These are phyloP conservation scores for Lolium rigidum DNA, from an alignment of 176 grass and related monocot genomes.

Conservation along the genomic window DNA sequence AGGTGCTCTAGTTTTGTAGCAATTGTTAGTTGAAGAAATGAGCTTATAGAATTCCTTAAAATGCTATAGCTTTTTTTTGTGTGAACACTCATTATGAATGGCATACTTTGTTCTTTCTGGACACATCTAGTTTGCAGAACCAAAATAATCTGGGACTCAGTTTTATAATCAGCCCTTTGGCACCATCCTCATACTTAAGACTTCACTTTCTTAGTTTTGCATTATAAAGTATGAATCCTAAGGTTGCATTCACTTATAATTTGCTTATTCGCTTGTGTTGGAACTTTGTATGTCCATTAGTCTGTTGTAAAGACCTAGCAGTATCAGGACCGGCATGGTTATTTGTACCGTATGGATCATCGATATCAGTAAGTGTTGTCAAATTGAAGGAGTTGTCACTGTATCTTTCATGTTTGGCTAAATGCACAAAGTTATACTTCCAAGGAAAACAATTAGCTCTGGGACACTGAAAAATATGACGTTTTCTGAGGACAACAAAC, in stretches of 20 bases:
- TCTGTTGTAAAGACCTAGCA: slow-evolving; percentile 23
- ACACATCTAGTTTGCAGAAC: slow-evolving; percentile 2
- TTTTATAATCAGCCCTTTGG: not conserved
- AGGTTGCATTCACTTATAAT: not conserved
- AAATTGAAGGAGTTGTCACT: not conserved
- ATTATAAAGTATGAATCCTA: slow-evolving; percentile 10
- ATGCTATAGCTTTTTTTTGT: not conserved
- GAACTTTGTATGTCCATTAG: not conserved
- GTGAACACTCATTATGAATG: too few relatives aligned
- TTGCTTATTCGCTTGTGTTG: slow-evolving; percentile 1
- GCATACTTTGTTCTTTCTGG: slow-evolving; percentile 13
- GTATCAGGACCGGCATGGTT: slow-evolving; percentile 24
- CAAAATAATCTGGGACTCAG: not conserved
- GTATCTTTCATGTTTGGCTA: not conserved
- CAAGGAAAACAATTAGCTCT: not conserved
- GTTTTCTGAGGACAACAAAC: slow-evolving; percentile 11
- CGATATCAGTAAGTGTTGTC: not conserved
- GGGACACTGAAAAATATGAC: slow-evolving; percentile 1
- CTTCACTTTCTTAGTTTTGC: not conserved
- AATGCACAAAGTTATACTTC: not conserved
- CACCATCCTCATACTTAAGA: not conserved
- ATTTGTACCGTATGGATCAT: not conserved
- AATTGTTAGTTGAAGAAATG: not conserved
- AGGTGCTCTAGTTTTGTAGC: not conserved
- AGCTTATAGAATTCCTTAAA: not conserved